These are phyloP conservation scores for Didymella pomorum DNA, from an alignment of 2,329 filamentous ascomycete genomes.

Conservation along the genomic window DNA sequence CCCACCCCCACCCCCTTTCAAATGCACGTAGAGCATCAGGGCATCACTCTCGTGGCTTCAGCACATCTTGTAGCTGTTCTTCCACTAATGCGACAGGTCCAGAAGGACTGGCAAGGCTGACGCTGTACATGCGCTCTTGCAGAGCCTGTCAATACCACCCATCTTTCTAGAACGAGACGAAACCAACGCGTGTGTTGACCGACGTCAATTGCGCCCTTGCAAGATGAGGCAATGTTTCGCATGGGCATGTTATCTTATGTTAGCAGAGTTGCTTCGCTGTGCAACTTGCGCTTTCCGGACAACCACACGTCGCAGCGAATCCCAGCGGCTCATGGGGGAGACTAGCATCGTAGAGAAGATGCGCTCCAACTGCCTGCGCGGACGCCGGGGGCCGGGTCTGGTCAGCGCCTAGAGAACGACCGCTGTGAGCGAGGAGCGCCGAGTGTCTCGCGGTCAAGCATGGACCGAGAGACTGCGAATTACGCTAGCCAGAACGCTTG, in stretches of 20 bases:
- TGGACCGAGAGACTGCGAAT: no score
- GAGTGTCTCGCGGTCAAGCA: no score
- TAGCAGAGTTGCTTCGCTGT: not conserved
- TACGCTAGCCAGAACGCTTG: no score
- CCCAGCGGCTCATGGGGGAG: not conserved
- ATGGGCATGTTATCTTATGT: not conserved
- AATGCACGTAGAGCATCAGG: not conserved
- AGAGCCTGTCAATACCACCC: not conserved
- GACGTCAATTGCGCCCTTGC: not conserved
- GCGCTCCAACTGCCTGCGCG: no score
- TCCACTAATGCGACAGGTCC: not conserved
- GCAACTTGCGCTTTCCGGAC: not conserved
- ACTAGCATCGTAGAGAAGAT: not conserved
- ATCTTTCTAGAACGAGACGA: not conserved
- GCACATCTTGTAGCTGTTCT: not conserved
- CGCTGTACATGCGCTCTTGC: not conserved
- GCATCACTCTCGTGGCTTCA: not conserved
- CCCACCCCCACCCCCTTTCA: no score
- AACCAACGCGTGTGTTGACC: not conserved
- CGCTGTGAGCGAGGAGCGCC: no score
- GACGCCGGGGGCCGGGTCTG: no score
- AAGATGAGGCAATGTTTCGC: not conserved
- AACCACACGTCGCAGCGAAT: not conserved
- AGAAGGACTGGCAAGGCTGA: not conserved
- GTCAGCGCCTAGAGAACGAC: no score